These are phyloP conservation scores for Nicotiana tomentosiformis DNA, from an alignment of 257 asterid genomes.

Conservation along the genomic window DNA sequence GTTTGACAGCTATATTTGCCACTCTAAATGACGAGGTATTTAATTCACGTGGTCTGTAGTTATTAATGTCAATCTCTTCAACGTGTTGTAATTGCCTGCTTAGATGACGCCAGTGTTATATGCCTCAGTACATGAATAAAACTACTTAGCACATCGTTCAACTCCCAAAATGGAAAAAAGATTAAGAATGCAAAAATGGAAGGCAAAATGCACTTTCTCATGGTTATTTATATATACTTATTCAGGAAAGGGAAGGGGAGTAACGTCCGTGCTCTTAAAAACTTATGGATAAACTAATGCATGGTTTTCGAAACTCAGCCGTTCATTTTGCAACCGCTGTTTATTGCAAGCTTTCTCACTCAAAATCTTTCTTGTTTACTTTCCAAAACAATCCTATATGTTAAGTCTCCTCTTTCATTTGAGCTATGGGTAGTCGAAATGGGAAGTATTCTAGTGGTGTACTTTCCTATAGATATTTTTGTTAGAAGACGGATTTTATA, in stretches of 20 bases:
- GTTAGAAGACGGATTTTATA: neutral
- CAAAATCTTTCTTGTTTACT: neutral
- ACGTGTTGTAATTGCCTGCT: neutral
- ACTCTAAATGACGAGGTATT: slow-evolving; percentile 97
- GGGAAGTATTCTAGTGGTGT: slow-evolving; percentile 2
- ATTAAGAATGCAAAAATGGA: neutral
- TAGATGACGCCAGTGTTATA: neutral
- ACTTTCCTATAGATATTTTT: neutral
- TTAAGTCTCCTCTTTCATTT: neutral
- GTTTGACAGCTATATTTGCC: slow-evolving; percentile 93
- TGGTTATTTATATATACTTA: neutral
- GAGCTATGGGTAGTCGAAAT: neutral
- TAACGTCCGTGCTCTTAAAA: neutral
- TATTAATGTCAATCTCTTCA: neutral
- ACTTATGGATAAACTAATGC: neutral
- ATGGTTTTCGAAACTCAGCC: neutral
- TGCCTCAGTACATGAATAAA: neutral
- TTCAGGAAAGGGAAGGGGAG: neutral
- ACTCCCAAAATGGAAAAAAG: neutral
- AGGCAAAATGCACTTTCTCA: neutral
- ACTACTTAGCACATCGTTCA: neutral
- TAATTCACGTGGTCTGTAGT: neutral
- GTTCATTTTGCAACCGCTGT: neutral
- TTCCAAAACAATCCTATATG: neutral
- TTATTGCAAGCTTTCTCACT: neutral